phyloP scores from a whole-genome alignment of 1,284 basidiomycete species.

The Ganoderma sinense region DNA sequence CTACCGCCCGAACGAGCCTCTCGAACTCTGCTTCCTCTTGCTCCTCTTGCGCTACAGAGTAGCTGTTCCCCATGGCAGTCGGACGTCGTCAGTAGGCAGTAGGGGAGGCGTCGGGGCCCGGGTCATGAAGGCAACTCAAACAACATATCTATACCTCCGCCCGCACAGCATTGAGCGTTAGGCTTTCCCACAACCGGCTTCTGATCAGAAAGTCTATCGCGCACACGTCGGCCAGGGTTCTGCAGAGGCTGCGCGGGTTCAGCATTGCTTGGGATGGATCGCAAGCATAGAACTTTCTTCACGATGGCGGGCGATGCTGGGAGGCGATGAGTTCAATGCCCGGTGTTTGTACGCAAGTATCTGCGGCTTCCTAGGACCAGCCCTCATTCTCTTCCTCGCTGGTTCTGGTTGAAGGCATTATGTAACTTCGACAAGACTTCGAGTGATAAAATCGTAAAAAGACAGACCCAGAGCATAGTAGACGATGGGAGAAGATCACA shows the following conservation, averaged over 20 bases:
- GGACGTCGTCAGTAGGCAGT: not conserved
- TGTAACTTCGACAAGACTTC: too few relatives aligned
- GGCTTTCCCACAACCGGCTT: not conserved
- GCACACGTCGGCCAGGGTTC: not conserved
- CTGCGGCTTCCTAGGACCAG: not conserved
- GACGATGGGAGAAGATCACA: too few relatives aligned
- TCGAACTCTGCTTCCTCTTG: constrained; percentile 24
- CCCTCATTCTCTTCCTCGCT: not conserved
- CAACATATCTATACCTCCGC: not conserved
- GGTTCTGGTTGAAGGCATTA: not conserved
- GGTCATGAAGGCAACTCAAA: not conserved
- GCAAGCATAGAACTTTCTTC: not conserved
- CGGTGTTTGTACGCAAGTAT: not conserved
- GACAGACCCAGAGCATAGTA: too few relatives aligned
- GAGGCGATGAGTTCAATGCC: not conserved
- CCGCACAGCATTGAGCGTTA: not conserved
- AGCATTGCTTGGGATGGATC: not conserved
- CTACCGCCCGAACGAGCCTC: constrained; percentile 17
- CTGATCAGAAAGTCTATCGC: not conserved
- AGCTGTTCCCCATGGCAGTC: constrained; percentile 21
- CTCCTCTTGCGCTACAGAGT: constrained; percentile 24
- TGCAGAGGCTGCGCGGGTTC: not conserved
- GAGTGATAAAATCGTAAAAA: too few relatives aligned
- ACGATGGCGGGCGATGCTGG: too few relatives aligned
- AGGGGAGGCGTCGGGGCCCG: not conserved